Evolutionary conservation across 2,329 filamentous ascomycete genomes (phyloP), one percentile per base, ranked within the genome.

Genomic region (Ceratocystis ficicola): DNA sequence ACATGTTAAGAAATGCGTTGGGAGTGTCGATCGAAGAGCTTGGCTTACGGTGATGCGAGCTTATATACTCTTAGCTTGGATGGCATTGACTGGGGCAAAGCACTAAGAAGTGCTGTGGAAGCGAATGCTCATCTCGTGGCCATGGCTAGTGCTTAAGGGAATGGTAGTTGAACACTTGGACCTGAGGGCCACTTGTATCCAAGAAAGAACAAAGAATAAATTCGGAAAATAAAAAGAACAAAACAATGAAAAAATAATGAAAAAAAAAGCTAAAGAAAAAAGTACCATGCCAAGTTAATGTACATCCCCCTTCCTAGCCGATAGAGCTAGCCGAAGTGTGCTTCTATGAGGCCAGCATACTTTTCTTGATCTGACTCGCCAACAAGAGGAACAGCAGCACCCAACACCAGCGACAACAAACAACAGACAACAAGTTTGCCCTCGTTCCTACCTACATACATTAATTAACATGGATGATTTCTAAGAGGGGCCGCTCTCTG

Each of bases 41-140:
- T 36, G 17, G 30, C n/a, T n/a, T n/a, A 59, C 32, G 32, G 20
- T 10, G 8, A 25, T 52, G 8, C 17, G 28, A 59, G 55, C 30
- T 59, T 59, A 59, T 59, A 20, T 36, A n/a, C 55, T 36, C 55
- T 59, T 59, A 28, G 55, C 55, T 59, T 17, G 8, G 32, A n/a
- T 36, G 32, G 20, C 8, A 59, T 32, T 59, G 55, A 8, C 12
- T n/a, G 12, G 36, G 36, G 10, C 36, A 41, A 12, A 41, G 36
- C 4, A 41, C 36, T 3, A 15, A 41, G 36, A 36, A 30, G 32
- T 32, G 15, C 25, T n/a, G 10, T 32, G 28, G 20, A 59, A n/a
- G 30, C 20, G 55, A 59, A 59, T 36, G 55, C 32, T 36, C 55
- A 59, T 59, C 28, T 59, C 55, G 36, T 36, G 28, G 32, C n/a